These are phyloP conservation scores for Kwoniella bestiolae DNA, from an alignment of 768 basidiomycete species.

Conservation along the genomic window DNA sequence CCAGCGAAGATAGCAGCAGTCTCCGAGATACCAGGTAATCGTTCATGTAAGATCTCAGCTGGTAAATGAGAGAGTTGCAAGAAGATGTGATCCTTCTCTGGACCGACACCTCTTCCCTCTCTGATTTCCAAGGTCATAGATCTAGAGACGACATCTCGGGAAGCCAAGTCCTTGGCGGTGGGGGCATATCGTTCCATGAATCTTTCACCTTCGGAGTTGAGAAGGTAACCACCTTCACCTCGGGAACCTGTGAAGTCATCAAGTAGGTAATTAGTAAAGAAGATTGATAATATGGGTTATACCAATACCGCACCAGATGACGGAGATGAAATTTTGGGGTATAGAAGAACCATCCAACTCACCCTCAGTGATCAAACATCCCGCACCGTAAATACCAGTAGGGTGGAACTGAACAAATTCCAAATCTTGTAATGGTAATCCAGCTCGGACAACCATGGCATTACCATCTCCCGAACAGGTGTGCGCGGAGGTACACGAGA, in stretches of 20 bases:
- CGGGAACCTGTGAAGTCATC: conserved; percentile 79
- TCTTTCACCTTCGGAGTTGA: conserved; percentile 98
- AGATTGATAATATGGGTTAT: no score
- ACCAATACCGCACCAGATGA: no score
- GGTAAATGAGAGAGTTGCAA: conserved; percentile 97
- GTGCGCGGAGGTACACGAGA: conserved; percentile 95
- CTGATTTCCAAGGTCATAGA: conserved; percentile 99
- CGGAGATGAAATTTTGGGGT: no score
- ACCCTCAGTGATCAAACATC: conserved; percentile 99
- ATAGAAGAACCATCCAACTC: conserved; percentile 28
- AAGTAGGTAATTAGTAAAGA: neutral
- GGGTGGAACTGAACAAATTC: conserved; percentile 99
- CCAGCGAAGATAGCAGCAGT: conserved; percentile 98
- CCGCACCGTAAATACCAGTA: conserved; percentile 98
- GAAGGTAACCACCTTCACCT: conserved; percentile 96
- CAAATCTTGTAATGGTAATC: conserved; percentile 91
- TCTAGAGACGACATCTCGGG: conserved; percentile 98
- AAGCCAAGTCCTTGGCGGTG: conserved; percentile 98
- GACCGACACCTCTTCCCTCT: conserved; percentile 97
- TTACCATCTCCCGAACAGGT: conserved; percentile 99
- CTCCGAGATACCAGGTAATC: conserved; percentile 98
- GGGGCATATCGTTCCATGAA: conserved; percentile 99
- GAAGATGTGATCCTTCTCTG: conserved; percentile 96
- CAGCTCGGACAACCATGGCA: conserved; percentile 96
- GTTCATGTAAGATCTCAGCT: conserved; percentile 90